These are phyloP conservation scores for Phaeoacremonium minimum DNA, from an alignment of 2,329 filamentous ascomycete species.

Conservation along the genomic window DNA sequence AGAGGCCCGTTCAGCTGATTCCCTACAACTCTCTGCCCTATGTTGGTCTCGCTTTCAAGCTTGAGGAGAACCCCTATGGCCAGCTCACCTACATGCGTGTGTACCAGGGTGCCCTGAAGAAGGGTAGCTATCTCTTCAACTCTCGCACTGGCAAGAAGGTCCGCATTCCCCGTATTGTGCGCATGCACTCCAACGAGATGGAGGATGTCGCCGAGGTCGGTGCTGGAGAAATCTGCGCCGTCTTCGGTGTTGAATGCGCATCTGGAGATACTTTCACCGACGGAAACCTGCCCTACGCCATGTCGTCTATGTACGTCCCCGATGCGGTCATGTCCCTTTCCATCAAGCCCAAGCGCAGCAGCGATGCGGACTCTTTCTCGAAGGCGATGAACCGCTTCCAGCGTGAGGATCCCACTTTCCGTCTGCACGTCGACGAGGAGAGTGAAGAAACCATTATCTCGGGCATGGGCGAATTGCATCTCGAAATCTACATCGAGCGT, in stretches of 20 bases:
- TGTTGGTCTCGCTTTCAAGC: slow-evolving; percentile 94
- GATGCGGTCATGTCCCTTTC: slow-evolving; percentile 97
- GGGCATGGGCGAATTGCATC: slow-evolving; percentile 95
- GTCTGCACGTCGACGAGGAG: slow-evolving; percentile 86
- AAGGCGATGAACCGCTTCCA: slow-evolving; percentile 99
- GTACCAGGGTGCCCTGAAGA: slow-evolving; percentile 87
- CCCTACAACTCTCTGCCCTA: slow-evolving; percentile 93
- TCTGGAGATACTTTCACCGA: slow-evolving; percentile 98
- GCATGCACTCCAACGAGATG: slow-evolving; percentile 99
- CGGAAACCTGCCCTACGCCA: slow-evolving; percentile 84
- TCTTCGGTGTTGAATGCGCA: slow-evolving; percentile 96
- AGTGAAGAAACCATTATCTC: slow-evolving; percentile 96
- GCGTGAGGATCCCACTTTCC: slow-evolving; percentile 95
- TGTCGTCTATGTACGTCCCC: slow-evolving; percentile 97
- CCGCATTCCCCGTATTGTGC: slow-evolving; percentile 92
- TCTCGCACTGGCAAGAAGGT: slow-evolving; percentile 93
- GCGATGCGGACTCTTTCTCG: slow-evolving; percentile 89
- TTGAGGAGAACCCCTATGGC: slow-evolving; percentile 97
- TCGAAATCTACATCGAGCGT: slow-evolving; percentile 96
- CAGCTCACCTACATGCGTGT: slow-evolving; percentile 98
- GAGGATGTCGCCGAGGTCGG: slow-evolving; percentile 91
- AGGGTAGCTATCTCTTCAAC: slow-evolving; percentile 89
- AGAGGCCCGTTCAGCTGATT: slow-evolving; percentile 79
- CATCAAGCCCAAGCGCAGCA: slow-evolving; percentile 91
- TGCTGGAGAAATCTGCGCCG: slow-evolving; percentile 95